Conservation (phyloP, 306 rosid species). For the Vigna reflexopilosa region DNA sequence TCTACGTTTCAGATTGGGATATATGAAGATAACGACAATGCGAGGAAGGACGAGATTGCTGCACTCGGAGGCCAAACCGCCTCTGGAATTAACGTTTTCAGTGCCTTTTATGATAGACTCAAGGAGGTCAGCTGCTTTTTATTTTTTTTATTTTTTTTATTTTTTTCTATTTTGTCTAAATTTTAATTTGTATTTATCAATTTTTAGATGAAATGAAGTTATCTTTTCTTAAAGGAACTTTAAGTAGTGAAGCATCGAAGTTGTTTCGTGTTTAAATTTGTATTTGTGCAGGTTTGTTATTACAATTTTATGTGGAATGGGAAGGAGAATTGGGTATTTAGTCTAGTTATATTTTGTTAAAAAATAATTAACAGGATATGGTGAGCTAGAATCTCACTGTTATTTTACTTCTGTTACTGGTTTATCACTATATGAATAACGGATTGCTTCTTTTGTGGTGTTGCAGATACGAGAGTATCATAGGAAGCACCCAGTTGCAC, state of each 20-base stretch:
- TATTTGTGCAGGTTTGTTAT: neutral
- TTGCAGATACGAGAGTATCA: slow-evolving; percentile 96
- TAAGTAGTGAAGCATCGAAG: neutral
- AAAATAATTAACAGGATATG: neutral
- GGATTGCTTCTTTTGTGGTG: slow-evolving; percentile 32
- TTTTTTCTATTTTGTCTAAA: neutral
- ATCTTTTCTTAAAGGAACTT: neutral
- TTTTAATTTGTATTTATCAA: neutral
- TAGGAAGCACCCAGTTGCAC: slow-evolving; percentile 92
- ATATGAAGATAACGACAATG: slow-evolving; percentile 83
- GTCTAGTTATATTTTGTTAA: neutral
- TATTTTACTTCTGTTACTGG: neutral
- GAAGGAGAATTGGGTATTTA: neutral
- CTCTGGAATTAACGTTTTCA: slow-evolving; percentile 83
- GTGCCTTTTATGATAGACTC: slow-evolving; percentile 95
- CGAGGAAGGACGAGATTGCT: slow-evolving; percentile 96
- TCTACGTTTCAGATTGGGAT: slow-evolving; percentile 67
- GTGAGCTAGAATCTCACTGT: neutral
- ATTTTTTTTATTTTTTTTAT: neutral
- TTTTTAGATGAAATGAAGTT: neutral
- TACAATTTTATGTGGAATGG: neutral
- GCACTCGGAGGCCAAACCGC: slow-evolving; percentile 98
- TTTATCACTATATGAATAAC: neutral
- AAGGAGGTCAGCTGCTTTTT: slow-evolving; percentile 67
- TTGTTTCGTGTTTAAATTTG: neutral